Evolutionary conservation across 2,329 filamentous ascomycete genomes (phyloP).

Genomic region (Stagonosporopsis cucurbitacearum): DNA sequence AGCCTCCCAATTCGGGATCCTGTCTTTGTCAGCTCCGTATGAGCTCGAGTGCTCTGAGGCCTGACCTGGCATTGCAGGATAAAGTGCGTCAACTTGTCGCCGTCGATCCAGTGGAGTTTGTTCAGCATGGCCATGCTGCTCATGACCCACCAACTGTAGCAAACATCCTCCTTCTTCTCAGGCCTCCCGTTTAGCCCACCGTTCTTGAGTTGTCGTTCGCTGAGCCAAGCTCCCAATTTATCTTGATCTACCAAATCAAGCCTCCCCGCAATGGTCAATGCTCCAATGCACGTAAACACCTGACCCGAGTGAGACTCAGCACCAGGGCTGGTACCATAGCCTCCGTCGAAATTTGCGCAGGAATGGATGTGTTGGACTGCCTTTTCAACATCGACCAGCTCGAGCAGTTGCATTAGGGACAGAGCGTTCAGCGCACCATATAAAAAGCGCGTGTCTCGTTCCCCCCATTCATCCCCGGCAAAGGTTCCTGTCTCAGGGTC

Average conservation of each 20-base stretch:
- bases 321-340: slow-evolving; percentile 86
- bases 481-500: slow-evolving; percentile 84
- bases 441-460: slow-evolving; percentile 92
- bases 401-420: slow-evolving; percentile 77
- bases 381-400: slow-evolving; percentile 77
- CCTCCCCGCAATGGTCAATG: slow-evolving; percentile 80
- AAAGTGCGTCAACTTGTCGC: slow-evolving; percentile 76
- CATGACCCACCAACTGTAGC: slow-evolving; percentile 99
- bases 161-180: slow-evolving; percentile 95
- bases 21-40: slow-evolving; percentile 34
- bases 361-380: slow-evolving; percentile 79
- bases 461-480: slow-evolving; percentile 93
- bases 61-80: slow-evolving; percentile 78
- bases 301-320: slow-evolving; percentile 95
- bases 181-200: slow-evolving; percentile 93
- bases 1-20: slow-evolving; percentile 81
- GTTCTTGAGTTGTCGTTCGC: slow-evolving; percentile 84
- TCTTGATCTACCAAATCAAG: slow-evolving; percentile 84
- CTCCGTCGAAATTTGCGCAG: slow-evolving; percentile 93
- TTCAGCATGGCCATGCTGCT: slow-evolving; percentile 90
- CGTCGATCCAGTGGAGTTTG: slow-evolving; percentile 91
- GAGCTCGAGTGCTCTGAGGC: neutral
- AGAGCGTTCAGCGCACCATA: slow-evolving; percentile 90
- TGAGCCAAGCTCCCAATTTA: slow-evolving; percentile 86
- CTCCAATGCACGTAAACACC: slow-evolving; percentile 91